Evolutionary conservation across 441 rosid genomes (phyloP).

Genomic region (Lepidium campestre): DNA sequence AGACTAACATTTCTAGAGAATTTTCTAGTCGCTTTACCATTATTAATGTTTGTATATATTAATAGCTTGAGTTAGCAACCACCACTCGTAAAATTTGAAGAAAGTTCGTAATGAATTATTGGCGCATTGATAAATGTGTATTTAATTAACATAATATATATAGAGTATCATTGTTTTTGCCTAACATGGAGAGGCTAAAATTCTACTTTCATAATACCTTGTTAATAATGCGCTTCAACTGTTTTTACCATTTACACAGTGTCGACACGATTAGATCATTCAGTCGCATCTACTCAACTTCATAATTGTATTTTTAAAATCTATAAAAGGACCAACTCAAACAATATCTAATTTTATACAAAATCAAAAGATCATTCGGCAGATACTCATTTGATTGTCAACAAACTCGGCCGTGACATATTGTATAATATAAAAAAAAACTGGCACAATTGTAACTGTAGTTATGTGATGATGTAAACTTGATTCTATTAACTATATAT

Average conservation of each 20-base stretch:
- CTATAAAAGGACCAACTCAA: neutral
- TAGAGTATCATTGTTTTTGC: neutral
- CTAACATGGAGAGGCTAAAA: neutral
- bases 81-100: neutral
- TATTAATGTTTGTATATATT: no score
- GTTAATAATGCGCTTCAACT: constrained; percentile 1
- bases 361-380: neutral
- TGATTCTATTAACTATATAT: neutral
- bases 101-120: neutral
- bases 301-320: neutral
- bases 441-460: neutral
- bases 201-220: neutral
- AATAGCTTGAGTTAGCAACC: neutral
- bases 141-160: neutral
- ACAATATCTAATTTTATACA: neutral
- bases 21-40: neutral
- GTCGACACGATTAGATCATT: neutral
- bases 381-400: neutral
- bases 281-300: neutral
- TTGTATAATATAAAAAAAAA: neutral
- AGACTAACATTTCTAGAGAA: neutral
- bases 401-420: neutral
- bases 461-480: neutral
- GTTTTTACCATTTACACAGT: constrained; percentile 4
- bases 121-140: neutral